A percentile compares a stretch with the other conserved stretches of the same genome.
phyloP scores from a whole-genome alignment of 805 yeast species.

The Nakazawaea populi region DNA sequence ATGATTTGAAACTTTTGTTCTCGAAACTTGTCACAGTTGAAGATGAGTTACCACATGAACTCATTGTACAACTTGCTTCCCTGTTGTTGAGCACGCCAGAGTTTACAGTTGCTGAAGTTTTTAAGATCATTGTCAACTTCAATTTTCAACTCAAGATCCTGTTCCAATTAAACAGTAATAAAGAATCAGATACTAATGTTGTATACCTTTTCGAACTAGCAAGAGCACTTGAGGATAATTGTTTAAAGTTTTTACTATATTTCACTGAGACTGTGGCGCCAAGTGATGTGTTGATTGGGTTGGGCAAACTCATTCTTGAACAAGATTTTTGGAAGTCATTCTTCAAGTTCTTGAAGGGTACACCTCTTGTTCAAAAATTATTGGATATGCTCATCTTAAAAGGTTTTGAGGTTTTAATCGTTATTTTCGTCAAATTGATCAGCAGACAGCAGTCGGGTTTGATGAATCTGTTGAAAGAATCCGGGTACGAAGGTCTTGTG shows the following conservation, averaged over 20 bases:
- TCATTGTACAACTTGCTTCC: background rate
- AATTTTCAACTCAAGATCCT: background rate
- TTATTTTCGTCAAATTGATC: background rate
- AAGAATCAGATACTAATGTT: background rate
- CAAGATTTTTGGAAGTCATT: background rate
- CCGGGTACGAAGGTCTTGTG: background rate
- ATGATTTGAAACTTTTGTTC: background rate
- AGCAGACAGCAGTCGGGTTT: background rate
- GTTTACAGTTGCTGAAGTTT: background rate
- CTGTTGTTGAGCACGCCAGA: background rate
- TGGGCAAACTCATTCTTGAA: background rate
- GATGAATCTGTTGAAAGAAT: background rate
- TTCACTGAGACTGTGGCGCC: background rate
- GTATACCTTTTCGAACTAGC: constrained; percentile 3
- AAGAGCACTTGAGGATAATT: constrained; percentile 7
- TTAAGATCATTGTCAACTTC: constrained; percentile 1
- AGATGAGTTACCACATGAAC: background rate
- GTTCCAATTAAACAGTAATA: background rate
- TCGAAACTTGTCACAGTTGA: constrained; percentile 1
- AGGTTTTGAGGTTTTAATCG: constrained; percentile 1
- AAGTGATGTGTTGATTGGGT: background rate
- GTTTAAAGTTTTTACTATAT: background rate
- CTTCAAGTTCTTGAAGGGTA: background rate
- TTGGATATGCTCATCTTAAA: constrained; percentile 7
- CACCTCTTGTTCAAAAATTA: background rate